A percentile compares a stretch with the other conserved stretches of the same genome.
Conservation (phyloP, 2,329 filamentous ascomycete genomes). For the Penicillium sp. region DNA sequence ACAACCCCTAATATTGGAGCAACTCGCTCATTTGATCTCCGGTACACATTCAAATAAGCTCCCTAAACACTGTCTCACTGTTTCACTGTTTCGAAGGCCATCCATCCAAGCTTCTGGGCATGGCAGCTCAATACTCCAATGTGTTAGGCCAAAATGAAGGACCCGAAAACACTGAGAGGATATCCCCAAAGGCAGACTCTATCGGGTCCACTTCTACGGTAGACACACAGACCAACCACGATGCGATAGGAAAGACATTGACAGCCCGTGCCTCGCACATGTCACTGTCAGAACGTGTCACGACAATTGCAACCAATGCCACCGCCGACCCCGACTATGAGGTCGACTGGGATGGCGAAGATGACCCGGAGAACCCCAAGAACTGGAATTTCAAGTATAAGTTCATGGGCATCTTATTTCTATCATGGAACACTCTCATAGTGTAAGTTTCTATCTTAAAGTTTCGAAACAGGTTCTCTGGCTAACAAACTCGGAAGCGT, state of each 20-base stretch:
- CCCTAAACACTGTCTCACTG: background rate
- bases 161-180: conserved; percentile 14
- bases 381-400: conserved; percentile 66
- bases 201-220: conserved; percentile 31
- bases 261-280: conserved; percentile 35
- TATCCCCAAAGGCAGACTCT: conserved; percentile 24
- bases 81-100: background rate
- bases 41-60: background rate
- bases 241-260: conserved; percentile 29
- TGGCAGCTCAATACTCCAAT: conserved; percentile 18
- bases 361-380: conserved; percentile 63
- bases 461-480: background rate
- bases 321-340: conserved; percentile 63
- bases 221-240: conserved; percentile 26
- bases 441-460: conserved; percentile 41
- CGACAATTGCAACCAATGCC: conserved; percentile 46
- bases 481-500: conserved; percentile 46
- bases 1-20: background rate
- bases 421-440: conserved; percentile 57
- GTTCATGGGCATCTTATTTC: conserved; percentile 52
- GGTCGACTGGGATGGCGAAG: conserved; percentile 65
- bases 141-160: conserved; percentile 22
- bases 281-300: conserved; percentile 41
- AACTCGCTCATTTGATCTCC: background rate
- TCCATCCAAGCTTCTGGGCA: conserved; percentile 3